These are phyloP conservation scores for Balakata baccata DNA, from an alignment of 345 rosid species.

Conservation along the genomic window DNA sequence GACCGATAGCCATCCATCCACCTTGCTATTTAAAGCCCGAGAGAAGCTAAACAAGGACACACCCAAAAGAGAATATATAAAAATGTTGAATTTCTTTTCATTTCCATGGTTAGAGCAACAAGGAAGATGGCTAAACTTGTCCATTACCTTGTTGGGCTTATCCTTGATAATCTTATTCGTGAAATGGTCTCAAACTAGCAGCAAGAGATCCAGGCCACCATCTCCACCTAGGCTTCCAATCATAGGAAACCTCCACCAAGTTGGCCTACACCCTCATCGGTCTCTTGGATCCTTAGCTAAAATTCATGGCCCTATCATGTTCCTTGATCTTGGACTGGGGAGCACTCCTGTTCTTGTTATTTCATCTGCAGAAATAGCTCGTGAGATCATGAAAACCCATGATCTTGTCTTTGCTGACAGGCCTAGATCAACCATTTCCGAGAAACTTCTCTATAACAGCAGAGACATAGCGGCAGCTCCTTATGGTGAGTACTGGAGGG, in stretches of 20 bases:
- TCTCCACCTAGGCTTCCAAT: not conserved
- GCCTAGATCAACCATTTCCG: conserved; percentile 20
- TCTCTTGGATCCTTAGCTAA: not conserved
- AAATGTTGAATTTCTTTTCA: not conserved
- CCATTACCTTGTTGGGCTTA: not conserved
- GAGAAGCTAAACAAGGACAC: not conserved
- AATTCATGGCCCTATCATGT: not conserved
- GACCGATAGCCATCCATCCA: too few species aligned
- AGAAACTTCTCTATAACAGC: conserved; percentile 34
- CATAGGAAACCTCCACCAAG: conserved; percentile 7
- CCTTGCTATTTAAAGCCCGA: not conserved
- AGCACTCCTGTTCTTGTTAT: conserved; percentile 39
- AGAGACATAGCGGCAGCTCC: conserved; percentile 43
- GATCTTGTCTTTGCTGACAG: conserved; percentile 49
- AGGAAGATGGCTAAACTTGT: not conserved
- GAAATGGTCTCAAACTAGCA: not conserved
- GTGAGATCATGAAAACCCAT: conserved; percentile 49
- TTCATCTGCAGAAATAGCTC: conserved; percentile 52
- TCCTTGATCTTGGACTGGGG: conserved; percentile 54
- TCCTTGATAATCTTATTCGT: not conserved
- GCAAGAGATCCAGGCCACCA: not conserved
- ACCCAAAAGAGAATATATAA: not conserved
- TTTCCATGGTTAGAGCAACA: not conserved
- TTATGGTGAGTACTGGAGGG: conserved; percentile 74
- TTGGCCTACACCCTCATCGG: not conserved